Evolutionary conservation across 2,329 filamentous ascomycete species (phyloP).

Genomic region (Hymenoscyphus fructigenus): DNA sequence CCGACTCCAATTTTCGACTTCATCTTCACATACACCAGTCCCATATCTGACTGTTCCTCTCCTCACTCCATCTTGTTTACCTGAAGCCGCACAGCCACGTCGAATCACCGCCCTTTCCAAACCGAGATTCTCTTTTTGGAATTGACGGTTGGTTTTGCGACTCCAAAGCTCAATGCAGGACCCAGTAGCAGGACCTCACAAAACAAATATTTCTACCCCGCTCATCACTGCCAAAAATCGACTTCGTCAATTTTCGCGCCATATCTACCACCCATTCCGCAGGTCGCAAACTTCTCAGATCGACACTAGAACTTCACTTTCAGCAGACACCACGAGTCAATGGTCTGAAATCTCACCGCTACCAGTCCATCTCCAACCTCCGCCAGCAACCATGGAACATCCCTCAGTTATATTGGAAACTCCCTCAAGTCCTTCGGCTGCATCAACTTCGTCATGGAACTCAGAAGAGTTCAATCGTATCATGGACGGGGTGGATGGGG

Average conservation of each 20-base stretch:
- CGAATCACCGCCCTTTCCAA: background rate
- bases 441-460: background rate
- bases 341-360: constrained; percentile 12
- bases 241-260: constrained; percentile 24
- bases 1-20: background rate
- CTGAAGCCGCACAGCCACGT: background rate
- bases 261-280: constrained; percentile 22
- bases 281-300: constrained; percentile 11
- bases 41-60: background rate
- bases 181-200: constrained; percentile 4
- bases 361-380: background rate
- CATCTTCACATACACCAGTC: background rate
- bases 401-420: background rate
- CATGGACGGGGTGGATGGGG: constrained; percentile 36
- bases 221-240: constrained; percentile 20
- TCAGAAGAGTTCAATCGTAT: constrained; percentile 14
- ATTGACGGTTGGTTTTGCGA: background rate
- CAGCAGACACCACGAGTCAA: constrained; percentile 12
- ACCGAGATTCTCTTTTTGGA: background rate
- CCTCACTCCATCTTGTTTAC: background rate
- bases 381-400: background rate
- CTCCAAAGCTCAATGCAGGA: constrained; percentile 17
- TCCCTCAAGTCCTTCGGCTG: background rate
- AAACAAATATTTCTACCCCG: constrained; percentile 18
- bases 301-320: constrained; percentile 13